phyloP scores from a whole-genome alignment of 306 rosid genomes.

The Albizia julibrissin region DNA sequence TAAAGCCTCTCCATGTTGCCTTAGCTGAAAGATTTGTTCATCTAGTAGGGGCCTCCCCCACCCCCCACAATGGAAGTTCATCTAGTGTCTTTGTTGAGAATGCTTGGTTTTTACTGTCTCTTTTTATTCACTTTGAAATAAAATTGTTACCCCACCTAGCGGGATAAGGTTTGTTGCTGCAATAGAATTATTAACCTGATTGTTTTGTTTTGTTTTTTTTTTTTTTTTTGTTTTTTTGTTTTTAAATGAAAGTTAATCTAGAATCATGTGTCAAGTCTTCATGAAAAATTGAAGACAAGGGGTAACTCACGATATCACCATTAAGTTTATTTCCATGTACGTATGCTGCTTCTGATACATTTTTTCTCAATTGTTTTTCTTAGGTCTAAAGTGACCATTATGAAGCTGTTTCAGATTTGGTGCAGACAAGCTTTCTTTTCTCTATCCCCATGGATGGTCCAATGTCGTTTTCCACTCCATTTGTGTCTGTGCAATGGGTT shows the following conservation, averaged over 20 bases:
- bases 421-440: slow-evolving; percentile 92
- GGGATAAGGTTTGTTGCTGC: too few relatives aligned
- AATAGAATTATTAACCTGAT: too few relatives aligned
- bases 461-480: slow-evolving; percentile 95
- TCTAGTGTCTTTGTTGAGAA: slow-evolving; percentile 5
- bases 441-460: slow-evolving; percentile 99
- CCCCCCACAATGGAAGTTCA: too few relatives aligned
- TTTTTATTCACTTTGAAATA: not conserved
- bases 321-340: slow-evolving; percentile 15
- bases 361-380: slow-evolving; percentile 35
- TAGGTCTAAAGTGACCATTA: slow-evolving; percentile 96
- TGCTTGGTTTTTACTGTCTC: not conserved
- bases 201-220: too few relatives aligned
- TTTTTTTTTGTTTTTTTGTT: too few relatives aligned
- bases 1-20: slow-evolving; percentile 7
- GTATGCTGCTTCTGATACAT: slow-evolving; percentile 9
- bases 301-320: slow-evolving; percentile 6
- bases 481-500: slow-evolving; percentile 88
- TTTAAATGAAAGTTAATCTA: not conserved
- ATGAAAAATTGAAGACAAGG: slow-evolving; percentile 15
- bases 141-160: too few relatives aligned
- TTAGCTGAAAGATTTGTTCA: not conserved
- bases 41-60: not conserved
- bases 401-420: slow-evolving; percentile 93
- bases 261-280: slow-evolving; percentile 2